Conservation (phyloP, 1,284 basidiomycete species). For the Rhodotorula sp. region DNA sequence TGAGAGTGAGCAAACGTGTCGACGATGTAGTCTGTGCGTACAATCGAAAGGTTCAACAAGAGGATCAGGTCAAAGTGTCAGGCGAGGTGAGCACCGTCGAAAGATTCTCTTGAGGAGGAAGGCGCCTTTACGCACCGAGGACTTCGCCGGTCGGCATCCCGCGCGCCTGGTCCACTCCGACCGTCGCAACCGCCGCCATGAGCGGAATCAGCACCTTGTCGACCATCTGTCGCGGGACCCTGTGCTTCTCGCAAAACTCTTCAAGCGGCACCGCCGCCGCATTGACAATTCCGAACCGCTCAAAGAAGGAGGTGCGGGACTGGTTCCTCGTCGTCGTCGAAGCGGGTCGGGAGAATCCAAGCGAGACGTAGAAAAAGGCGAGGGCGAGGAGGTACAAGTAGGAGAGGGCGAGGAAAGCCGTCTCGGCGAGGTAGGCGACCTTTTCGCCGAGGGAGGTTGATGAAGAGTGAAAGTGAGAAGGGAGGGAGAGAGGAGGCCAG, state of each 20-base stretch:
- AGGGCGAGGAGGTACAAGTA: conserved; percentile 60
- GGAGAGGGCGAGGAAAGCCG: conserved; percentile 55
- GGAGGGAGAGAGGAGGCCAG: conserved; percentile 32
- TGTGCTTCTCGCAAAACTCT: conserved; percentile 12
- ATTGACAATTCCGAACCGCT: background rate
- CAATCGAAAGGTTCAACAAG: too few relatives aligned
- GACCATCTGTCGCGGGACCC: conserved; percentile 59
- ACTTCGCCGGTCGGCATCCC: conserved; percentile 63
- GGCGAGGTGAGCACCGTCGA: background rate
- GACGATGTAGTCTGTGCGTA: conserved; percentile 61
- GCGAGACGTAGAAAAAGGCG: conserved; percentile 52
- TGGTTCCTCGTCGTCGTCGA: background rate
- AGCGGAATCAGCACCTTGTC: conserved; percentile 60
- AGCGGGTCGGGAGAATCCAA: conserved; percentile 12
- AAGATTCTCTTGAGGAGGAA: background rate
- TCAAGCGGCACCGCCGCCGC: conserved; percentile 23
- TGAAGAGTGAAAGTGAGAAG: conserved; percentile 6
- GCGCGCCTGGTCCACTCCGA: conserved; percentile 56
- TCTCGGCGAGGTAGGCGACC: conserved; percentile 48
- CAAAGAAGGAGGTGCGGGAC: background rate
- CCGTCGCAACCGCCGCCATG: conserved; percentile 71
- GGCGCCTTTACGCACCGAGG: conserved; percentile 55
- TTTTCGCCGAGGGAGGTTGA: background rate
- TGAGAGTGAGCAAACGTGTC: conserved; percentile 62
- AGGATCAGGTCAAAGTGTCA: background rate